A percentile compares a stretch with the other conserved stretches of the same genome.
These are phyloP conservation scores for Boletus pseudo-olivaceus DNA, from an alignment of 768 basidiomycete genomes.

Conservation along the genomic window DNA sequence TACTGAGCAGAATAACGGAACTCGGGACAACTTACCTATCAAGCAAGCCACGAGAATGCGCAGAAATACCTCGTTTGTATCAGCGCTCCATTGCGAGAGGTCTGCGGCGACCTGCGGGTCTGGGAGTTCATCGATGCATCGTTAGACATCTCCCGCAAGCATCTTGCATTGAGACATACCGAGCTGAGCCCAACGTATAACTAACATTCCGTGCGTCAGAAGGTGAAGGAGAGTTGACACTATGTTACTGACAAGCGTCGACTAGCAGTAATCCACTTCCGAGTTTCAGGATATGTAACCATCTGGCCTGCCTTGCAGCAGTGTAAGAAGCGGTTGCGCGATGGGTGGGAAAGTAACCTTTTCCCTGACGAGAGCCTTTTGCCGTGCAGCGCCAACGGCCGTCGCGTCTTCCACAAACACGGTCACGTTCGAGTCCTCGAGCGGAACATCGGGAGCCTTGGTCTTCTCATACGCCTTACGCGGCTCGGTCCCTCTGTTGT, in stretches of 20 bases:
- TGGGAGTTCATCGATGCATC: constrained; percentile 13
- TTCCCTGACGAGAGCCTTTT: constrained; percentile 19
- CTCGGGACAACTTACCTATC: constrained; percentile 42
- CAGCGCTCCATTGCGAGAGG: constrained; percentile 49
- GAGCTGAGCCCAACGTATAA: constrained; percentile 76
- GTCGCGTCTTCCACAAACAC: not conserved
- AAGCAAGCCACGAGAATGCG: constrained; percentile 64
- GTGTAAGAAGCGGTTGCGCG: not conserved
- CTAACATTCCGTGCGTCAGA: constrained; percentile 33
- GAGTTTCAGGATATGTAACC: constrained; percentile 56
- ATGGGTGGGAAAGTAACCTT: constrained; percentile 19
- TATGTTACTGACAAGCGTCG: constrained; percentile 62
- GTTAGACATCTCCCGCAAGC: not conserved
- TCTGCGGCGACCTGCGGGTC: constrained; percentile 39
- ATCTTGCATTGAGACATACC: constrained; percentile 36
- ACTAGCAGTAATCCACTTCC: constrained; percentile 56
- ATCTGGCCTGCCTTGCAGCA: constrained; percentile 52
- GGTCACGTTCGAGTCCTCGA: not conserved
- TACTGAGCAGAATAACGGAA: not conserved
- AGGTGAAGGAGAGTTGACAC: not conserved
- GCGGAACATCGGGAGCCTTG: not conserved
- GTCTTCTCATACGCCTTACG: constrained; percentile 37
- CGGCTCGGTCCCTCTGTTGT: constrained; percentile 71
- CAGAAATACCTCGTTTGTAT: constrained; percentile 47
- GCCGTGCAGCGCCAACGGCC: not conserved